A percentile compares a stretch with the other conserved stretches of the same genome.
These are phyloP conservation scores for Candida palmyrensis DNA, from an alignment of 805 yeast species.

Conservation along the genomic window DNA sequence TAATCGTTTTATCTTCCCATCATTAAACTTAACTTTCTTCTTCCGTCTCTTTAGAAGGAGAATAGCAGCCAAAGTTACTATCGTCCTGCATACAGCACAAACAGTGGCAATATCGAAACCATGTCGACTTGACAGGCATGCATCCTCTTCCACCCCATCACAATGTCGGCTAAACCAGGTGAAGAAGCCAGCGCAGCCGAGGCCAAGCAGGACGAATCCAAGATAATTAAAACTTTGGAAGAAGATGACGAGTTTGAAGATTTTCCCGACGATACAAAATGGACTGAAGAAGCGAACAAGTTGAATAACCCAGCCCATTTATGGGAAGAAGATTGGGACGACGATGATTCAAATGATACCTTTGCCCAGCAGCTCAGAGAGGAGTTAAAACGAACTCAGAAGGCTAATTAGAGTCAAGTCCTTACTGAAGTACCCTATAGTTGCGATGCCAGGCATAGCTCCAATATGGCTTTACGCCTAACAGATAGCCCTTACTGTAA, in stretches of 20 bases:
- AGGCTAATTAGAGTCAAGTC: constrained; percentile 7
- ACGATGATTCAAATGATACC: constrained; percentile 88
- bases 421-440: no score
- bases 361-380: constrained; percentile 69
- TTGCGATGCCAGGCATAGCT: no score
- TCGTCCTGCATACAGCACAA: neutral
- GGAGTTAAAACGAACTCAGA: constrained; percentile 29
- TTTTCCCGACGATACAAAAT: constrained; percentile 79
- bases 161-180: constrained; percentile 9
- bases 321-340: constrained; percentile 99
- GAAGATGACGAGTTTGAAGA: constrained; percentile 98
- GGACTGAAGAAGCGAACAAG: constrained; percentile 58
- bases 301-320: constrained; percentile 53
- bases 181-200: neutral
- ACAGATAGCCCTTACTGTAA: no score
- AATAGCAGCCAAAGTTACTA: no score
- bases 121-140: neutral
- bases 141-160: neutral
- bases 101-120: neutral
- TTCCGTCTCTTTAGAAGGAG: no score
- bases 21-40: no score
- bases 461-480: no score
- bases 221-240: constrained; percentile 67
- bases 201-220: constrained; percentile 23
- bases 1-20: no score